A percentile compares a stretch with the other conserved stretches of the same genome.
These are phyloP conservation scores for Ogataea ramenticola DNA, from an alignment of 805 yeast genomes.

Conservation along the genomic window DNA sequence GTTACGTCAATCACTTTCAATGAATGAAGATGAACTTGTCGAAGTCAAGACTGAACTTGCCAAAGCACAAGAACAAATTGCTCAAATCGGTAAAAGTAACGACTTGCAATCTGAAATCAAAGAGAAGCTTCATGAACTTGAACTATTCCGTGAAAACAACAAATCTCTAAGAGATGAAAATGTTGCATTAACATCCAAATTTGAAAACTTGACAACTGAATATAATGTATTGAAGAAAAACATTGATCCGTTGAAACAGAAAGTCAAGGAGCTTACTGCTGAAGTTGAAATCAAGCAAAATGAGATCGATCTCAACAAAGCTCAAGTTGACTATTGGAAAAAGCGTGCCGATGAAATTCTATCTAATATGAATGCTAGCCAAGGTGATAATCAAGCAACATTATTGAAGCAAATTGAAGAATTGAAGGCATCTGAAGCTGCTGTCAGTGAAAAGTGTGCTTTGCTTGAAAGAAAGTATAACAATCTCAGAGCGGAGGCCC, in stretches of 20 bases:
- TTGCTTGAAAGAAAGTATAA: slow-evolving; percentile 17
- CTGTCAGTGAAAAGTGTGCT: not conserved
- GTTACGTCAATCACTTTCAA: slow-evolving; percentile 42
- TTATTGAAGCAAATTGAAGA: slow-evolving; percentile 3
- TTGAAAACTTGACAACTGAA: not conserved
- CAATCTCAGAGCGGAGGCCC: slow-evolving; percentile 23
- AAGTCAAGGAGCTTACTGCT: slow-evolving; percentile 10
- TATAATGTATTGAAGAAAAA: not conserved
- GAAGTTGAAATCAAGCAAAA: slow-evolving; percentile 41
- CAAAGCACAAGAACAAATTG: slow-evolving; percentile 20
- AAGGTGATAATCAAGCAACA: slow-evolving; percentile 3
- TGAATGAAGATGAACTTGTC: slow-evolving; percentile 42
- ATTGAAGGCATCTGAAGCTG: slow-evolving; percentile 1
- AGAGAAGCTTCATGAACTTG: slow-evolving; percentile 20
- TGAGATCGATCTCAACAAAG: slow-evolving; percentile 29
- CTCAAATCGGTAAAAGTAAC: slow-evolving; percentile 14
- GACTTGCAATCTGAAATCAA: slow-evolving; percentile 17
- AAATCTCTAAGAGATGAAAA: slow-evolving; percentile 18
- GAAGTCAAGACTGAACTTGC: slow-evolving; percentile 42
- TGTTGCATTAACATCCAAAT: not conserved
- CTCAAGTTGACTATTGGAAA: slow-evolving; percentile 55
- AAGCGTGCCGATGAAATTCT: slow-evolving; percentile 40
- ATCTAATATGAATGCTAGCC: slow-evolving; percentile 11
- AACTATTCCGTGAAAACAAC: slow-evolving; percentile 23
- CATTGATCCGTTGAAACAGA: slow-evolving; percentile 8